phyloP scores from a whole-genome alignment of 768 basidiomycete species.

The Paxillus rubicundulus region DNA sequence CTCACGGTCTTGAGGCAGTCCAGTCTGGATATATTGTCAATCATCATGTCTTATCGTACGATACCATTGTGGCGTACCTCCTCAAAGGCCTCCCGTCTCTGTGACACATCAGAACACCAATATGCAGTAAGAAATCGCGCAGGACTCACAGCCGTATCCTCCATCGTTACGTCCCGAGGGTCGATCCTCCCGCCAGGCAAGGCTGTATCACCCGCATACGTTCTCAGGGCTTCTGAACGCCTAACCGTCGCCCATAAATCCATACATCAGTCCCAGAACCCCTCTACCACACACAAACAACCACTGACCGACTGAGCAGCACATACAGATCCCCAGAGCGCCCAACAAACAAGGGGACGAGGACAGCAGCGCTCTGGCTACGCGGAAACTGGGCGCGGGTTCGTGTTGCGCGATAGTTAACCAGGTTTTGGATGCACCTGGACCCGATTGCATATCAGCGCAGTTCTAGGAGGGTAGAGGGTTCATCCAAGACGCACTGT shows the following conservation, averaged over 20 bases:
- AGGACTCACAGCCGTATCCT: conserved; percentile 70
- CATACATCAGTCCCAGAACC: neutral
- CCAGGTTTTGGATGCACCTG: conserved; percentile 27
- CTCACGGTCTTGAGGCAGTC: conserved; percentile 67
- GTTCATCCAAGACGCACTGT: conserved; percentile 7
- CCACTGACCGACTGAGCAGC: conserved; percentile 70
- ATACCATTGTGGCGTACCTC: conserved; percentile 50
- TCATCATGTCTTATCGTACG: neutral
- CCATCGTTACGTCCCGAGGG: conserved; percentile 58
- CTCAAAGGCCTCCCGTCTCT: conserved; percentile 89
- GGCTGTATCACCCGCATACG: conserved; percentile 87
- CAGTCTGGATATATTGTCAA: conserved; percentile 53
- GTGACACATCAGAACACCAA: neutral
- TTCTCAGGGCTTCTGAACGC: conserved; percentile 66
- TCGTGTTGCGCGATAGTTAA: conserved; percentile 23
- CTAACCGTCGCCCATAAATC: conserved; percentile 35
- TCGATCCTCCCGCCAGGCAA: conserved; percentile 86
- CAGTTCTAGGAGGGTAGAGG: neutral
- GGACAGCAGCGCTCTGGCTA: conserved; percentile 66
- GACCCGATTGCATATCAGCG: neutral
- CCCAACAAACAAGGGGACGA: conserved; percentile 84
- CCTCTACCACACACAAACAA: neutral
- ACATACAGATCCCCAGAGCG: conserved; percentile 83
- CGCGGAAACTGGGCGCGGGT: conserved; percentile 47
- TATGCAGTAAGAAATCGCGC: neutral